A percentile compares a stretch with the other conserved stretches of the same genome.
Conservation (phyloP, 257 asterid genomes). For the Datura wrightii region DNA sequence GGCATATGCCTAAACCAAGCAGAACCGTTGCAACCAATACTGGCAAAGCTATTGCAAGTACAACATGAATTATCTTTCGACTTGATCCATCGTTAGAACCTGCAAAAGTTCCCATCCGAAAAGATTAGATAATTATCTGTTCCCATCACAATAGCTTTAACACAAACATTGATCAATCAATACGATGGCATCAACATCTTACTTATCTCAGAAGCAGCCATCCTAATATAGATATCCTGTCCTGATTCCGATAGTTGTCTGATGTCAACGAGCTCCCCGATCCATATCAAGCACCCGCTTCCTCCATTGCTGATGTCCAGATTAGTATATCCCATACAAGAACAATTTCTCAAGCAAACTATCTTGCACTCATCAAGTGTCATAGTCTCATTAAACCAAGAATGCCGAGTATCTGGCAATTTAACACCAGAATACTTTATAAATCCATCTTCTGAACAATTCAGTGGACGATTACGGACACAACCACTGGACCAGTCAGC, state of each 20-base stretch:
- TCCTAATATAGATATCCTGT: conserved; percentile 43
- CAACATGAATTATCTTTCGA: background rate
- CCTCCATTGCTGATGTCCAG: conserved; percentile 37
- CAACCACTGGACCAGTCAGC: conserved; percentile 45
- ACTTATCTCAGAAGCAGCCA: conserved; percentile 44
- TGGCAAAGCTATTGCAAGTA: background rate
- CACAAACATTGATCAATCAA: background rate
- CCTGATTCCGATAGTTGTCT: conserved; percentile 36
- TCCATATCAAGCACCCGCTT: conserved; percentile 44
- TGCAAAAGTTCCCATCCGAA: background rate
- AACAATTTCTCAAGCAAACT: conserved; percentile 43
- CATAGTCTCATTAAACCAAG: conserved; percentile 40
- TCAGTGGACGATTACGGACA: conserved; percentile 34
- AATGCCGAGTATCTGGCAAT: conserved; percentile 40
- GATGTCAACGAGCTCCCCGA: conserved; percentile 43
- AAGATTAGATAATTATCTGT: background rate
- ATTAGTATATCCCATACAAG: conserved; percentile 47
- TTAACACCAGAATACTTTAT: conserved; percentile 37
- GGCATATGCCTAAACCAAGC: background rate
- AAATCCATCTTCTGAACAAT: conserved; percentile 39
- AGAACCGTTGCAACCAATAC: background rate
- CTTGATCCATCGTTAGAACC: conserved; percentile 15
- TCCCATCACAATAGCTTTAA: background rate
- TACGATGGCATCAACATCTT: background rate
- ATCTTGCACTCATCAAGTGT: conserved; percentile 39